Evolutionary conservation across 2,329 filamentous ascomycete genomes (phyloP).

Genomic region (Fusarium ambrosium): DNA sequence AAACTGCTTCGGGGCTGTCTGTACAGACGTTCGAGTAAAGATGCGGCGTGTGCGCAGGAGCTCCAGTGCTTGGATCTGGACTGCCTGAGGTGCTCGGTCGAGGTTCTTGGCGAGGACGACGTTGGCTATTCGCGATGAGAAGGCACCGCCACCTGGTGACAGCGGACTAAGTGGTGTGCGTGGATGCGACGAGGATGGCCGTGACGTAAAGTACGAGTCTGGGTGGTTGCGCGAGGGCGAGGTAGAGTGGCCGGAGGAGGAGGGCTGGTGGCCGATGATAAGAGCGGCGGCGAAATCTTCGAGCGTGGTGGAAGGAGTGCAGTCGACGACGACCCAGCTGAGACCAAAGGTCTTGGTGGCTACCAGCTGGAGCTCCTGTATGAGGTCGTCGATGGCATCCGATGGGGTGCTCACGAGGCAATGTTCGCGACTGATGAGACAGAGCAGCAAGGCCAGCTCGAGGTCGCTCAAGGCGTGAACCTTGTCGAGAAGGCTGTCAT

Average conservation of each 20-base stretch:
- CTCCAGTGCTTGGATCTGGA: conserved; percentile 86
- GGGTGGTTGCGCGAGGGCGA: conserved; percentile 44
- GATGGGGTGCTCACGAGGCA: conserved; percentile 85
- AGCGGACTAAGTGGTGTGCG: conserved; percentile 48
- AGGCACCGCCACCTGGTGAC: conserved; percentile 39
- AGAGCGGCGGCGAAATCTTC: conserved; percentile 85
- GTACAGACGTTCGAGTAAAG: conserved; percentile 79
- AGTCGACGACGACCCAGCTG: conserved; percentile 77
- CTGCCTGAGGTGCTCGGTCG: conserved; percentile 76
- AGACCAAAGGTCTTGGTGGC: conserved; percentile 80
- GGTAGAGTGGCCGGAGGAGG: conserved; percentile 45
- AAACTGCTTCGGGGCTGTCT: conserved; percentile 82
- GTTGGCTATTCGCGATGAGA: conserved; percentile 74
- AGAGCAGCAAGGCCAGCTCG: conserved; percentile 87
- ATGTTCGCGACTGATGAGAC: conserved; percentile 85
- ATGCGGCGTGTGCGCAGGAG: conserved; percentile 85
- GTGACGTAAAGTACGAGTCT: conserved; percentile 51
- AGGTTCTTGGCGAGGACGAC: conserved; percentile 86
- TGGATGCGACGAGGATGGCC: conserved; percentile 39
- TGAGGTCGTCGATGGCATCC: conserved; percentile 74
- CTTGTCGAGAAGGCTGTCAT: conserved; percentile 73
- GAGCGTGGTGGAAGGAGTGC: conserved; percentile 78
- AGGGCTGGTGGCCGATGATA: conserved; percentile 57
- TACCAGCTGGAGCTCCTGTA: conserved; percentile 80
- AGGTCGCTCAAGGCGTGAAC: conserved; percentile 87